These are phyloP conservation scores for Pseudogymnoascus sp. DNA, from an alignment of 2,329 filamentous ascomycete species.

Conservation along the genomic window DNA sequence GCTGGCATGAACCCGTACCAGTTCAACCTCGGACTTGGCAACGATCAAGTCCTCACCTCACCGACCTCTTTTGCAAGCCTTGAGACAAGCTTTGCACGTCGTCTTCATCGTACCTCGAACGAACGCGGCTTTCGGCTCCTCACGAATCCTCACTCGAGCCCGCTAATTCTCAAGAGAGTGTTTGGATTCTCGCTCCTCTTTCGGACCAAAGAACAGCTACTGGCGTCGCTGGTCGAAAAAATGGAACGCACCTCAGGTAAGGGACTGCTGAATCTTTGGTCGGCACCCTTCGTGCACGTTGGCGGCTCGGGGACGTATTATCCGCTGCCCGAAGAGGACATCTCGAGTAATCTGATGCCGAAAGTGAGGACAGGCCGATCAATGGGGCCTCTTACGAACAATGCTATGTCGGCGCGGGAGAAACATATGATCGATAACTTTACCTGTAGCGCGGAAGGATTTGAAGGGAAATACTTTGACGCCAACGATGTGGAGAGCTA, in stretches of 20 bases:
- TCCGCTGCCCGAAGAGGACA: slow-evolving; percentile 23
- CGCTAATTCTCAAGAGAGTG: slow-evolving; percentile 42
- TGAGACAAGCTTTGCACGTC: slow-evolving; percentile 61
- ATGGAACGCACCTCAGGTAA: slow-evolving; percentile 16
- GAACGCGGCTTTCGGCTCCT: slow-evolving; percentile 57
- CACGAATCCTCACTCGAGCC: slow-evolving; percentile 39
- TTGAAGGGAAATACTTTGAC: slow-evolving; percentile 70
- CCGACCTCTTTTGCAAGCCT: slow-evolving; percentile 51
- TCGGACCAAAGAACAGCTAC: slow-evolving; percentile 40
- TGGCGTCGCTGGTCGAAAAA: slow-evolving; percentile 31
- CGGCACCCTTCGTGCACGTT: slow-evolving; percentile 55
- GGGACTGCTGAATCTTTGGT: slow-evolving; percentile 49
- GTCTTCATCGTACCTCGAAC: slow-evolving; percentile 57
- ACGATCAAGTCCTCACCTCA: slow-evolving; percentile 14
- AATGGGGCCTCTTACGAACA: slow-evolving; percentile 42
- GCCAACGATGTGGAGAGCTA: slow-evolving; percentile 70
- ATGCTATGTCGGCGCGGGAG: slow-evolving; percentile 35
- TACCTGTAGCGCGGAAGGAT: slow-evolving; percentile 49
- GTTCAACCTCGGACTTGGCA: slow-evolving; percentile 17
- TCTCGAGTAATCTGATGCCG: slow-evolving; percentile 23
- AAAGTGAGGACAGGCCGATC: slow-evolving; percentile 31
- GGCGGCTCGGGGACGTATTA: slow-evolving; percentile 64
- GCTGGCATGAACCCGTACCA: slow-evolving; percentile 25
- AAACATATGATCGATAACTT: slow-evolving; percentile 40
- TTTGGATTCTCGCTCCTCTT: slow-evolving; percentile 66